Evolutionary conservation across 192 early-diverging fungal species (phyloP), one percentile per base, ranked within the genome.

Genomic region (Oehlia diaphana): DNA sequence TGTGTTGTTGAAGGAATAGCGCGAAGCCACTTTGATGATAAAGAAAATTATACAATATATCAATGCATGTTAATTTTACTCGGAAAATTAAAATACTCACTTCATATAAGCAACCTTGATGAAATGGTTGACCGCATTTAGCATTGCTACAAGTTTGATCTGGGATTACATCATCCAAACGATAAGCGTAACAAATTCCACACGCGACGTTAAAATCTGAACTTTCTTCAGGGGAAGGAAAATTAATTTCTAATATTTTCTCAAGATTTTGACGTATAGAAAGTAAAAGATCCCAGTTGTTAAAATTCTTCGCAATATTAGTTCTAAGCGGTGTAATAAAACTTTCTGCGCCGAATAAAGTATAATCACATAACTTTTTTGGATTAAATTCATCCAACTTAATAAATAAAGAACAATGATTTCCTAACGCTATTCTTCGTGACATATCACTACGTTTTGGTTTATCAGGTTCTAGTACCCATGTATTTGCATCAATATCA

Each of bases 151-250:
- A 79, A 12, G 77, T 62, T 63, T 79, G 68, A 23, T 69, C 66
- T 6, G 77, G 77, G 37, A 79, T 71, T 14, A 44, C 39, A 53
- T 31, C 44, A 23, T 79, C 69, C 21, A 71, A 61, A 19, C 35
- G 47, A 79, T 79, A 79, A 26, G 68, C 19, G 69, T 79, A 79
- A 16, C 77, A 79, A 58, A 79, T 79, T 23, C 64, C 77, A 62
- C 77, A 79, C 4, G 70, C 77, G 13, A 79, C 39, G 9, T 79
- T 53, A 50, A 71, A 69, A 62, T 79, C 71, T 7, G 53, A 79
- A 26, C 50, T 62, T 7, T 35, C 62, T 31, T 71, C 37, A 16
- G 68, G 21, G 9, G 77, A 71, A 58, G 77, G 77, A 44, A 79
- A 79, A 37, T 68, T 62, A 12, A 79, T 71, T 42, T 67, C 77